Conservation (phyloP, 2,329 filamentous ascomycete genomes). For the Endoconidiophora polonica region DNA sequence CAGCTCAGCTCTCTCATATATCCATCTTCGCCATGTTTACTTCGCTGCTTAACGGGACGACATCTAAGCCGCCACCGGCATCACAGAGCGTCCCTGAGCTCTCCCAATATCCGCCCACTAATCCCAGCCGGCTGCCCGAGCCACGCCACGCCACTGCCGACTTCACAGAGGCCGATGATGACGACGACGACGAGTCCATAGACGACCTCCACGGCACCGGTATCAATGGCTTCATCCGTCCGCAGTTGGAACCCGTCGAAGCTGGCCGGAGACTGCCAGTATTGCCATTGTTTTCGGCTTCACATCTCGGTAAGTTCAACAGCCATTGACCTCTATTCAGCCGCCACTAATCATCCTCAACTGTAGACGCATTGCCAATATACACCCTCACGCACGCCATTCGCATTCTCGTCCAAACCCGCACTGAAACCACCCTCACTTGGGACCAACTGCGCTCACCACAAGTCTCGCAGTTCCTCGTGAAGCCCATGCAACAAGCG, state of each 20-base stretch:
- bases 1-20: too few relatives aligned
- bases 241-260: conserved; percentile 12
- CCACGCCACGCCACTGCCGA: conserved; percentile 43
- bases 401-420: conserved; percentile 63
- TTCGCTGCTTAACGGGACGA: conserved; percentile 1
- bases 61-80: conserved; percentile 1
- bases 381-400: conserved; percentile 86
- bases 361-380: conserved; percentile 62
- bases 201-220: conserved; percentile 18
- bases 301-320: conserved; percentile 47
- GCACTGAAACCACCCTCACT: conserved; percentile 79
- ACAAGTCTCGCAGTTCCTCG: conserved; percentile 84
- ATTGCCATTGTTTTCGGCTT: conserved; percentile 65
- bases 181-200: conserved; percentile 24
- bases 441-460: conserved; percentile 96
- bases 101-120: conserved; percentile 15
- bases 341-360: conserved; percentile 1
- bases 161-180: conserved; percentile 47
- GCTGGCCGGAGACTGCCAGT: conserved; percentile 21
- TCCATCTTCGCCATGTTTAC: conserved; percentile 6
- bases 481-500: conserved; percentile 89
- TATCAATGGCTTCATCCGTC: conserved; percentile 19
- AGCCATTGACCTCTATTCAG: not conserved
- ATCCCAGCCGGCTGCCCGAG: conserved; percentile 18
- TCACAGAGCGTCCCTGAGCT: conserved; percentile 10